These are phyloP conservation scores for Pyronema domesticum DNA, from an alignment of 495 filamentous ascomycete genomes.

Conservation along the genomic window DNA sequence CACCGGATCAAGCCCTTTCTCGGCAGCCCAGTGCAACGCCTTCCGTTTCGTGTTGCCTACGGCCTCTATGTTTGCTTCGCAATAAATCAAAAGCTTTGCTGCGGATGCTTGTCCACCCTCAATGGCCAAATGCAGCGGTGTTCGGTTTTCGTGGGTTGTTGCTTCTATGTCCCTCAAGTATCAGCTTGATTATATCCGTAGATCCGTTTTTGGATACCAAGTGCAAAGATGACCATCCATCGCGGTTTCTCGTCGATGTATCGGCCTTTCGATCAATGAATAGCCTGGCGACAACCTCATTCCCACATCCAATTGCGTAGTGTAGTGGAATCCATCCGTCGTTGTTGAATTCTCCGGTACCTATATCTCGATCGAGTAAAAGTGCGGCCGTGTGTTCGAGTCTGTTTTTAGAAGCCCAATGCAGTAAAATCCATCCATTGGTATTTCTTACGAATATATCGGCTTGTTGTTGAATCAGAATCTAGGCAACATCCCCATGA, in stretches of 20 bases:
- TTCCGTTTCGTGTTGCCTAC: too few relatives aligned
- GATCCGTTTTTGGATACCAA: too few relatives aligned
- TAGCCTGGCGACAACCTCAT: constrained; percentile 2
- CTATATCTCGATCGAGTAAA: constrained; percentile 12
- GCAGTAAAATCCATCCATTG: neutral
- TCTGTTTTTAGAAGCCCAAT: neutral
- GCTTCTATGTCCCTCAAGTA: too few relatives aligned
- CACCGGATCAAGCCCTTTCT: neutral
- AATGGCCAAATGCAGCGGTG: neutral
- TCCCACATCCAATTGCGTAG: constrained; percentile 4
- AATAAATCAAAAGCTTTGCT: too few relatives aligned
- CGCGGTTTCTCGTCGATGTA: neutral
- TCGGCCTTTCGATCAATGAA: constrained; percentile 15
- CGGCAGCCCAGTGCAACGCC: too few relatives aligned
- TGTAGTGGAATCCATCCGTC: constrained; percentile 12
- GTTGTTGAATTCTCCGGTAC: constrained; percentile 12
- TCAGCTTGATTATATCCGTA: too few relatives aligned
- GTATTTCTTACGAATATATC: neutral
- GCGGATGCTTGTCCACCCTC: too few relatives aligned
- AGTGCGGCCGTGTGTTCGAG: constrained; percentile 5
- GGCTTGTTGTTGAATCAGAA: constrained; percentile 1
- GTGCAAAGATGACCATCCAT: neutral
- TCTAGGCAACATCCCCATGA: neutral
- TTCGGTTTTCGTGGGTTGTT: neutral
- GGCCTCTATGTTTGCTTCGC: too few relatives aligned